Conservation (phyloP, 73 alveolate species). For the Paramecium bursaria region DNA sequence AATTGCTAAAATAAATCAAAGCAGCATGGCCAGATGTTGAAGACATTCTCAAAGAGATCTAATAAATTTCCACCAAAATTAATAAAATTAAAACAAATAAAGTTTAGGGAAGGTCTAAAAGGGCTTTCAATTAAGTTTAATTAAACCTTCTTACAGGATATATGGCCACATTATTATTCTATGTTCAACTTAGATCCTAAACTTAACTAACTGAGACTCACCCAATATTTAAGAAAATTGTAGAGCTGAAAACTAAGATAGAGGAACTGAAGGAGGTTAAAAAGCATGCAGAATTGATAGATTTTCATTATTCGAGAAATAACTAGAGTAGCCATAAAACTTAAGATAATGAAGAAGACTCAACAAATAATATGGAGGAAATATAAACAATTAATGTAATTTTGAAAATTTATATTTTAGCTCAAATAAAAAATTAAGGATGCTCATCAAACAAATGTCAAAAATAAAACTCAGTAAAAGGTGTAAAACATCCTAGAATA, state of each 20-base stretch:
- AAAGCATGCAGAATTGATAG: constrained; percentile 12
- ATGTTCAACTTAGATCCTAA: constrained; percentile 30
- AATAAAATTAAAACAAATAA: not conserved
- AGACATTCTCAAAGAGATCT: constrained; percentile 7
- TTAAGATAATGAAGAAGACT: not conserved
- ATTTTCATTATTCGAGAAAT: constrained; percentile 1
- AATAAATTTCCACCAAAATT: not conserved
- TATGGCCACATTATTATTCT: constrained; percentile 11
- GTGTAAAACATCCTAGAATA: constrained; percentile 12
- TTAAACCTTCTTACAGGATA: not conserved
- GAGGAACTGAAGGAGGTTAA: not conserved
- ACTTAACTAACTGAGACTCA: constrained; percentile 25
- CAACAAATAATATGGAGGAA: not conserved
- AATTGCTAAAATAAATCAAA: not conserved
- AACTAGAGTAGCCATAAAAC: not conserved
- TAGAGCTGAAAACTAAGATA: not conserved
- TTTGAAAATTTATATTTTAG: too few relatives aligned
- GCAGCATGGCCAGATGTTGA: constrained; percentile 47
- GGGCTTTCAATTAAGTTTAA: not conserved
- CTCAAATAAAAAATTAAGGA: constrained; percentile 27
- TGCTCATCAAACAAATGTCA: not conserved
- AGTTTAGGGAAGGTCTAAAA: not conserved
- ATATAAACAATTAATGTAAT: not conserved
- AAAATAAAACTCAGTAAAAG: constrained; percentile 33
- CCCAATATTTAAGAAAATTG: constrained; percentile 47